These are phyloP conservation scores for Talaromyces borbonicus DNA, from an alignment of 495 filamentous ascomycete genomes.

Conservation along the genomic window DNA sequence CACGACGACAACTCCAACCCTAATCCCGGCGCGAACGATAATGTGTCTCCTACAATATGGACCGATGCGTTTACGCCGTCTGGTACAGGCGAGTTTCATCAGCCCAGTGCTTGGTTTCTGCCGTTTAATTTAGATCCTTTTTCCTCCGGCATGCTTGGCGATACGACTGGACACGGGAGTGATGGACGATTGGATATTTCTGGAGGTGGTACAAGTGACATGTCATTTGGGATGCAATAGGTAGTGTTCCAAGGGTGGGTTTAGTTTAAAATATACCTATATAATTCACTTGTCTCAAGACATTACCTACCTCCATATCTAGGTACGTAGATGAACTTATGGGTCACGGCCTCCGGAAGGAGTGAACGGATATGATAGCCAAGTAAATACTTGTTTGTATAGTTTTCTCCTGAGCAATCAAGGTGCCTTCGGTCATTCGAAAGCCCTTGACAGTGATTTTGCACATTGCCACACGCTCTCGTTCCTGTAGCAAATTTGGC, in stretches of 20 bases:
- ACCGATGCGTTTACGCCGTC: conserved; percentile 20
- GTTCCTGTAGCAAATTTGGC: no score
- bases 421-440: no score
- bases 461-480: no score
- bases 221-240: no score
- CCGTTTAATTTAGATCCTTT: conserved; percentile 82
- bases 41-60: conserved; percentile 8
- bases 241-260: not conserved
- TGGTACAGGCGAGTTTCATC: conserved; percentile 33
- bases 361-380: no score
- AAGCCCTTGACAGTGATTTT: no score
- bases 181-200: not conserved
- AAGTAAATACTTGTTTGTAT: no score
- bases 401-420: no score
- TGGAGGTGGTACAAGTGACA: not conserved
- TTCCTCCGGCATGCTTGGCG: not conserved
- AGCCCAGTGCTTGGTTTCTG: conserved; percentile 82
- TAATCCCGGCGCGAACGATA: conserved; percentile 5
- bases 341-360: no score
- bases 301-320: not conserved
- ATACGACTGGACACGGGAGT: not conserved
- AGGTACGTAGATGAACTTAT: not conserved
- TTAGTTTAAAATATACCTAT: not conserved
- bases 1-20: not conserved
- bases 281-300: not conserved